Percentiles rank a stretch among this genome's conserved stretches.
Conservation (phyloP, 2,329 filamentous ascomycete species). For the Nannizzia gypsea region DNA sequence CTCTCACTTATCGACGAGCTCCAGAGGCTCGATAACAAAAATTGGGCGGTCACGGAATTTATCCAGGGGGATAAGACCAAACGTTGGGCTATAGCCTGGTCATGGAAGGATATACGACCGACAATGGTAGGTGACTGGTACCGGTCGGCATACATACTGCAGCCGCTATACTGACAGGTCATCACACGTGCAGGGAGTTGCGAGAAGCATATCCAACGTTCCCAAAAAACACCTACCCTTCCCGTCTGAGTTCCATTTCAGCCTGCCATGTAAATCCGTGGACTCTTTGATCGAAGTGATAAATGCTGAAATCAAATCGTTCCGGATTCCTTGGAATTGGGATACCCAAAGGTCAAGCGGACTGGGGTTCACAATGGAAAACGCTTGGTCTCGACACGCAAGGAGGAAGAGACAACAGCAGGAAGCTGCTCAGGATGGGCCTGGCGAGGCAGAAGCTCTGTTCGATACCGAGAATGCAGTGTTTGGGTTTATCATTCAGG, state of each 20-base stretch:
- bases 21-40: constrained; percentile 48
- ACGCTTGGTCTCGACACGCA: constrained; percentile 69
- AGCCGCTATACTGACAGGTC: constrained; percentile 15
- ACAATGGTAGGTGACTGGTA: constrained; percentile 33
- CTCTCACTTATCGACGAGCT: constrained; percentile 49
- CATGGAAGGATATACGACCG: constrained; percentile 58
- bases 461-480: constrained; percentile 29
- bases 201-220: constrained; percentile 33
- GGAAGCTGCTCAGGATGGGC: constrained; percentile 13
- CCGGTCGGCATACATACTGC: constrained; percentile 10
- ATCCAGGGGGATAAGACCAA: constrained; percentile 66
- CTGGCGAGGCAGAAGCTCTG: constrained; percentile 20
- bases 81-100: constrained; percentile 85
- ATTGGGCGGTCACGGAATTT: constrained; percentile 74
- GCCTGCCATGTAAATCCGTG: constrained; percentile 18
- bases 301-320: constrained; percentile 38
- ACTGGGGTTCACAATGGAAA: constrained; percentile 49
- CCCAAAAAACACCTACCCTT: constrained; percentile 43
- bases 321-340: constrained; percentile 59
- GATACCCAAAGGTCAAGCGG: constrained; percentile 43
- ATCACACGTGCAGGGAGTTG: constrained; percentile 18
- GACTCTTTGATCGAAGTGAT: constrained; percentile 29
- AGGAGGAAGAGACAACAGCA: constrained; percentile 42
- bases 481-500: constrained; percentile 42
- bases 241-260: constrained; percentile 40